Evolutionary conservation across 768 basidiomycete genomes (phyloP), one percentile per base, ranked within the genome.

Genomic region (Lyophyllum atratum): DNA sequence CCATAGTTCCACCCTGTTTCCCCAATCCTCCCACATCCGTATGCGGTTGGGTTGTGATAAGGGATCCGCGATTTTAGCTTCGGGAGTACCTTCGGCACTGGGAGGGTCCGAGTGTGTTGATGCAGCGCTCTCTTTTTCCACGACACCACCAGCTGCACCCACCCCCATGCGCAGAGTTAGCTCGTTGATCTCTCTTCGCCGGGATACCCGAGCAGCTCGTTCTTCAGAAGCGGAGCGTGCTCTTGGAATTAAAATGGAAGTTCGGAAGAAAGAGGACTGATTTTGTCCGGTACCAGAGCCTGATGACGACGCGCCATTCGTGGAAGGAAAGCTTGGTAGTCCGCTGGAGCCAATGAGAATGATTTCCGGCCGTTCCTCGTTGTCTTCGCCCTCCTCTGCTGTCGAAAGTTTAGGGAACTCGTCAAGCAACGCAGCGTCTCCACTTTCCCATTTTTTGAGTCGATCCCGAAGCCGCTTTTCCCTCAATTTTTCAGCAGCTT

Each of bases 81-180:
- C 22, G 22, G 44, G 2, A 52, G 28, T 40, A 42, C 12, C 40
- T 31, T 46, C 54, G 24, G 68, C 68, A 31, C 4, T 19, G 5
- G 15, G 39, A 40, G 19, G 55, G 10, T 49, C 56, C 11, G 52
- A 26, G 31, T 59, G 58, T 39, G 59, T 59, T n/a, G 65, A 57
- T 22, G 61, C 61, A 10, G 75, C 76, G 55, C 73, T 66, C 29
- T 71, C 67, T 25, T 68, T 61, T 44, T 84, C 85, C 6, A 92
- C 66, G 7, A 75, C 64, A 11, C 92, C 93, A 10, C 92, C 92
- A 7, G 92, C 79, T 0, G 82, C 81, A 31, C 88, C 89, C 34
- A 93, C 78, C 5, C 84, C 92, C 85, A 92, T 91, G n/a, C 90
- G 83, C 79, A 92, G 88, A 0, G 83, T 86, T 44, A 94, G 72